phyloP scores from a whole-genome alignment of 1,284 basidiomycete genomes.

The Boletus hoseneyae region DNA sequence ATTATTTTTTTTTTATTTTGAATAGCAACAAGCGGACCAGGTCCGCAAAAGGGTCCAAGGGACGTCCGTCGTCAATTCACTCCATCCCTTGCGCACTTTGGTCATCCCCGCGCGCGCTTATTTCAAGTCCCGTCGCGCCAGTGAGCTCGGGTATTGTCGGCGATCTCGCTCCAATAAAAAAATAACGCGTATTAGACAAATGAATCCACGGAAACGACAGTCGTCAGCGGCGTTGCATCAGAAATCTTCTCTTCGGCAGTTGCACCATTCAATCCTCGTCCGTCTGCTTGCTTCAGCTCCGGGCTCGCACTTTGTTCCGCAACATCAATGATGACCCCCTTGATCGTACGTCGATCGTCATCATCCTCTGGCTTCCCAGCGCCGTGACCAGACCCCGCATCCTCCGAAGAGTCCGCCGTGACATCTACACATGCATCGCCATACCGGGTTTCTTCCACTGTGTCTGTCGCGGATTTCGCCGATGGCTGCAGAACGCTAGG shows the following conservation, averaged over 20 bases:
- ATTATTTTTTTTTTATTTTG: too few relatives aligned
- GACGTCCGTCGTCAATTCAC: slow-evolving; percentile 21
- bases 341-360: slow-evolving; percentile 60
- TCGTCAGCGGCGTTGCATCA: slow-evolving; percentile 14
- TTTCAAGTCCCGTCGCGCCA: slow-evolving; percentile 4
- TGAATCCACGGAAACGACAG: slow-evolving; percentile 23
- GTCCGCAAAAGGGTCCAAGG: slow-evolving; percentile 21
- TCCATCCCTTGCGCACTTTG: slow-evolving; percentile 21
- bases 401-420: slow-evolving; percentile 9
- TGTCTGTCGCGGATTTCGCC: slow-evolving; percentile 21
- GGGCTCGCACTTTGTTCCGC: slow-evolving; percentile 19
- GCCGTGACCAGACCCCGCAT: slow-evolving; percentile 3
- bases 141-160: slow-evolving; percentile 4
- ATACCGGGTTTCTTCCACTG: slow-evolving; percentile 27
- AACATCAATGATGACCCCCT: slow-evolving; percentile 37
- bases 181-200: slow-evolving; percentile 17
- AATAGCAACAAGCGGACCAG: slow-evolving; percentile 12
- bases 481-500: slow-evolving; percentile 33
- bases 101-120: slow-evolving; percentile 17
- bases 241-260: slow-evolving; percentile 24
- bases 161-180: slow-evolving; percentile 2
- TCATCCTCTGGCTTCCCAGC: slow-evolving; percentile 39
- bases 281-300: slow-evolving; percentile 18
- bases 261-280: slow-evolving; percentile 2
- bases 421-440: slow-evolving; percentile 19